Percentiles rank a stretch among this genome's conserved stretches.
Conservation (phyloP, 495 filamentous ascomycete species). For the Penicillium steckii region DNA sequence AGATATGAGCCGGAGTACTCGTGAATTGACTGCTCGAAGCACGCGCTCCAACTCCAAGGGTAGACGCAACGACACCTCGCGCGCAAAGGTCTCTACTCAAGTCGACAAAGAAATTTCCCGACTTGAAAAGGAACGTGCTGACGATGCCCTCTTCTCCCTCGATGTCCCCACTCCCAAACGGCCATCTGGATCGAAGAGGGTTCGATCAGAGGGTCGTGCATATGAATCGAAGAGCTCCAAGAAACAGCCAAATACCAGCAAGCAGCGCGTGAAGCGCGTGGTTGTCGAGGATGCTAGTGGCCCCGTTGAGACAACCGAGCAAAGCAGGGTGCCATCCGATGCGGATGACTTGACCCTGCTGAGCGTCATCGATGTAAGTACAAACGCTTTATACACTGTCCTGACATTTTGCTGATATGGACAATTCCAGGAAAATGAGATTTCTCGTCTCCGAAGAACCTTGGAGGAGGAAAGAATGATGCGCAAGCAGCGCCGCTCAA, state of each 20-base stretch:
- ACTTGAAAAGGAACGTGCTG: constrained; percentile 43
- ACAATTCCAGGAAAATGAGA: constrained; percentile 39
- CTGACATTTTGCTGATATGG: neutral
- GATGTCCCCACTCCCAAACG: constrained; percentile 29
- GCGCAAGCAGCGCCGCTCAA: constrained; percentile 44
- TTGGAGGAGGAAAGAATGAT: constrained; percentile 49
- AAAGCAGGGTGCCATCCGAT: constrained; percentile 30
- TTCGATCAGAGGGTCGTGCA: constrained; percentile 21
- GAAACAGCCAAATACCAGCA: constrained; percentile 43
- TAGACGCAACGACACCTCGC: constrained; percentile 34
- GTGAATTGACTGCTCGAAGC: constrained; percentile 35
- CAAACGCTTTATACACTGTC: neutral
- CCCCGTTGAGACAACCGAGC: constrained; percentile 34
- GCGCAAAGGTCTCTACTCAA: constrained; percentile 34
- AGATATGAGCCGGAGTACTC: constrained; percentile 32
- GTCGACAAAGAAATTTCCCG: constrained; percentile 46
- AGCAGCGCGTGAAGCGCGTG: constrained; percentile 46
- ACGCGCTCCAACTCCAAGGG: constrained; percentile 30
- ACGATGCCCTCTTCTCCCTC: constrained; percentile 47
- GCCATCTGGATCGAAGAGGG: constrained; percentile 19
- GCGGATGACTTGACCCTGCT: constrained; percentile 44
- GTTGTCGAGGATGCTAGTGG: constrained; percentile 40
- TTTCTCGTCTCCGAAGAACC: constrained; percentile 47
- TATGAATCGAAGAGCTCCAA: constrained; percentile 15
- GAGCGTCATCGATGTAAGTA: constrained; percentile 48